Base-by-base conservation (phyloP, 805 yeast species). In the Ogataea nakhonphanomensis region DNA sequence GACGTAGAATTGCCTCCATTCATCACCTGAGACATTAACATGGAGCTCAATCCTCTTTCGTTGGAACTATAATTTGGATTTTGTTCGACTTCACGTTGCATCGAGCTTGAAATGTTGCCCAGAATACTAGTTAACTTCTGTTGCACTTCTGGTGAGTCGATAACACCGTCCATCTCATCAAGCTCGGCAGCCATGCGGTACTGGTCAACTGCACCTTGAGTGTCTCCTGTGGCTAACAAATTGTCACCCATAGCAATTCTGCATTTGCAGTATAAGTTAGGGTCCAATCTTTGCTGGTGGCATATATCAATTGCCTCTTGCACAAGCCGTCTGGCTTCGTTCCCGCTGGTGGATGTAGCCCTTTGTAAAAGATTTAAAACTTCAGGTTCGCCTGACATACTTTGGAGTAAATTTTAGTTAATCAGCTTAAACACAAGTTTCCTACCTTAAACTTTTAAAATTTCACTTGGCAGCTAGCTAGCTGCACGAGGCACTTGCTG, bases 91-190 rank as follows among this genome's bases (percentile, higher is more conserved):
- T 41, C 33, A 20, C 49, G 43, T 29, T 57, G 54, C 41, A 61
- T 25, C 14, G 53, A 41, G 4, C 34, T 40, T 4, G 59, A 42
- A 25, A 60, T 54, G 12, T 50, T 42, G 11, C 38, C 41, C 24
- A 60, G 38, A 8, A 59, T 41, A 3, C 50, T 30, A 27, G 51
- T 46, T 13, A 61, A 44, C 34, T 58, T 59, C 26, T 51, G 47
- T 41, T 61, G 54, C 21, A 61, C 44, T 41, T 61, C 64, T 9
- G 64, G 64, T 4, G 59, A 50, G 25, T 60, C 53, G 21, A 58
- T 51, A 13, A 41, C 54, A 5, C 65, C 65, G 34, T 61, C 65
- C 20, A 36, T 33, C 44, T 61, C 64, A 43, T 61, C 65, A 26
- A 60, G 50, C 34, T 53, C 49, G 13, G 61, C 59, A 13, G 65